A percentile compares a stretch with the other conserved stretches of the same genome.
These are phyloP conservation scores for Lasiodiplodia gonubiensis DNA, from an alignment of 2,329 filamentous ascomycete genomes.

Conservation along the genomic window DNA sequence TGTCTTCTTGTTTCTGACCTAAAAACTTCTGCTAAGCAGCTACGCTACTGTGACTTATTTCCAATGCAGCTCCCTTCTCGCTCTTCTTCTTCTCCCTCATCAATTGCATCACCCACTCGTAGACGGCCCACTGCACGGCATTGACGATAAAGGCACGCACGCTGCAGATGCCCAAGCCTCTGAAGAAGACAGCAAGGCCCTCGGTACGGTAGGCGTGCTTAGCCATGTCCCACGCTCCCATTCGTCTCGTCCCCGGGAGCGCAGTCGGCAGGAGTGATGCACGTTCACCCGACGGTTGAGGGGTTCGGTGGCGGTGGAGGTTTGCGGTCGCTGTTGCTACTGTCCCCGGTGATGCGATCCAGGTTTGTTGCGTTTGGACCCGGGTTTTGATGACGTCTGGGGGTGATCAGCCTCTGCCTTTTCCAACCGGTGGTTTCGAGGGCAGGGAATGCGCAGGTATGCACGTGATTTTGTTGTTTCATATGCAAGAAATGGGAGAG, in stretches of 20 bases:
- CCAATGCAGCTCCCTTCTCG: not conserved
- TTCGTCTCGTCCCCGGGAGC: conserved; percentile 35
- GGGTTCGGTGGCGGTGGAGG: not conserved
- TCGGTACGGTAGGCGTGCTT: conserved; percentile 72
- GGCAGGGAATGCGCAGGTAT: no score
- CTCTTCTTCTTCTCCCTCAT: not conserved
- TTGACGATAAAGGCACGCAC: conserved; percentile 89
- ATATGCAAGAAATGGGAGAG: not conserved
- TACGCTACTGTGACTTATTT: not conserved
- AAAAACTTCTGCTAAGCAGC: not conserved
- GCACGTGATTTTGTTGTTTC: not conserved
- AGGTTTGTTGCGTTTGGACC: conserved; percentile 73
- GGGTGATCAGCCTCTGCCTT: not conserved
- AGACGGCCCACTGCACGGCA: conserved; percentile 88
- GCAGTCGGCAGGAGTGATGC: conserved; percentile 5
- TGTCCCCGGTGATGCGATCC: not conserved
- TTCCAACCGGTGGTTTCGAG: not conserved
- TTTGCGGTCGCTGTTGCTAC: not conserved
- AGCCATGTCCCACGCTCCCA: conserved; percentile 68
- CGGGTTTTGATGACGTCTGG: conserved; percentile 89
- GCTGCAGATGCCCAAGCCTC: conserved; percentile 82
- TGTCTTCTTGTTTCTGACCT: not conserved
- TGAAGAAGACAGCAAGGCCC: conserved; percentile 77
- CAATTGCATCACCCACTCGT: conserved; percentile 80
- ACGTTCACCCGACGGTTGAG: conserved; percentile 3